phyloP scores from a whole-genome alignment of 2,329 filamentous ascomycete genomes.

The Monosporascus sp. region DNA sequence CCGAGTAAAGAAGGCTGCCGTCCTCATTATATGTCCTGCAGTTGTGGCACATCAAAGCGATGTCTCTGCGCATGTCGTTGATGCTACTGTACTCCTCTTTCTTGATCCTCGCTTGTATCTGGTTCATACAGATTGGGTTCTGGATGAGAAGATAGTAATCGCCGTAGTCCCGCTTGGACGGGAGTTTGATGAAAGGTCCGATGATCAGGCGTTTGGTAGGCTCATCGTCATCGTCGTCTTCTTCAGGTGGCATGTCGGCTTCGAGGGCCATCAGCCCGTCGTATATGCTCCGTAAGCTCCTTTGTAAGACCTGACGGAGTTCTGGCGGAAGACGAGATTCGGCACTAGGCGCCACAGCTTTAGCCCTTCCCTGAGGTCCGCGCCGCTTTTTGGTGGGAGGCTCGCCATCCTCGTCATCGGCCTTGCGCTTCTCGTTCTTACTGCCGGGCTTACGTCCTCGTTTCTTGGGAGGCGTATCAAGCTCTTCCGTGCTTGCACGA shows the following conservation, averaged over 20 bases:
- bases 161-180: constrained; percentile 81
- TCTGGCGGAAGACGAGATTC: constrained; percentile 53
- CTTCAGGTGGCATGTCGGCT: constrained; percentile 61
- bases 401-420: constrained; percentile 70
- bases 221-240: constrained; percentile 52
- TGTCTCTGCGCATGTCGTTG: constrained; percentile 75
- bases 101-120: constrained; percentile 92
- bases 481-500: constrained; percentile 76
- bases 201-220: constrained; percentile 74
- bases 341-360: constrained; percentile 42
- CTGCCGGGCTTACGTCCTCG: constrained; percentile 74
- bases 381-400: constrained; percentile 74
- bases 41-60: constrained; percentile 81
- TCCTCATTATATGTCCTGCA: constrained; percentile 97
- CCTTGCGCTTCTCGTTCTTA: constrained; percentile 83
- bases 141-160: constrained; percentile 95
- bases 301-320: constrained; percentile 73
- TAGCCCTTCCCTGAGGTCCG: constrained; percentile 64
- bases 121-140: constrained; percentile 91
- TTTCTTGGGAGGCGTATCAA: constrained; percentile 70
- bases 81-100: constrained; percentile 85
- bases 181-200: constrained; percentile 87
- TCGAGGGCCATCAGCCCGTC: constrained; percentile 80
- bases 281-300: constrained; percentile 70
- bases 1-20: constrained; percentile 82